These are phyloP conservation scores for Cordyceps fumosorosea DNA, from an alignment of 2,329 filamentous ascomycete species.

Conservation along the genomic window DNA sequence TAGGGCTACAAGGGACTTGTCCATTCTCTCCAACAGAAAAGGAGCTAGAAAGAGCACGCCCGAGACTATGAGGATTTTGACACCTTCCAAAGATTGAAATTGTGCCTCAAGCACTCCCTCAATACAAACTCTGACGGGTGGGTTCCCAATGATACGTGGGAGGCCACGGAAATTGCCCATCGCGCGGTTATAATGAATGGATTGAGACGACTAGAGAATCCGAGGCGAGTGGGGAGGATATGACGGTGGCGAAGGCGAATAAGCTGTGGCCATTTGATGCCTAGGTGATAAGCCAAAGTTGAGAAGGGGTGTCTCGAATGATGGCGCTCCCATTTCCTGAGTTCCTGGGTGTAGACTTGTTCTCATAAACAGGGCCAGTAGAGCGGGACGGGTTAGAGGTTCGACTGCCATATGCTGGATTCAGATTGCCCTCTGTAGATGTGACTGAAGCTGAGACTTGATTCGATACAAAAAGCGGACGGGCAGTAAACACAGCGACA, in stretches of 20 bases:
- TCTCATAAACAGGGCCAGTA: too few relatives aligned
- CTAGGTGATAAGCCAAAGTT: background rate
- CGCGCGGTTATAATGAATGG: background rate
- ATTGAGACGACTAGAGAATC: background rate
- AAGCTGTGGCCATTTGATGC: constrained; percentile 1
- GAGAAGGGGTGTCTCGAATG: too few relatives aligned
- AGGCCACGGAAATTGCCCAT: background rate
- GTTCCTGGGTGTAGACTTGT: too few relatives aligned
- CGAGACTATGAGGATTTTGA: background rate
- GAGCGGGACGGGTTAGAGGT: too few relatives aligned
- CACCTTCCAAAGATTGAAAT: background rate
- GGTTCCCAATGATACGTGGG: background rate
- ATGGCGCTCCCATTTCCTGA: too few relatives aligned
- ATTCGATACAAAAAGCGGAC: too few relatives aligned
- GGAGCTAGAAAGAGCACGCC: background rate
- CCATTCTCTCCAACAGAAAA: background rate
- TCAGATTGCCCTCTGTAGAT: too few relatives aligned
- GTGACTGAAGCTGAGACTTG: too few relatives aligned
- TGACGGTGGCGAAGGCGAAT: background rate
- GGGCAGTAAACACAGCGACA: too few relatives aligned
- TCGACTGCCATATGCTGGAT: too few relatives aligned
- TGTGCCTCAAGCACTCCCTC: background rate
- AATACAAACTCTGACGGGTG: background rate
- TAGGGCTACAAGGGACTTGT: background rate
- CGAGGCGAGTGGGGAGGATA: background rate